Evolutionary conservation across 495 filamentous ascomycete species (phyloP).

Genomic region (Neurospora terricola): DNA sequence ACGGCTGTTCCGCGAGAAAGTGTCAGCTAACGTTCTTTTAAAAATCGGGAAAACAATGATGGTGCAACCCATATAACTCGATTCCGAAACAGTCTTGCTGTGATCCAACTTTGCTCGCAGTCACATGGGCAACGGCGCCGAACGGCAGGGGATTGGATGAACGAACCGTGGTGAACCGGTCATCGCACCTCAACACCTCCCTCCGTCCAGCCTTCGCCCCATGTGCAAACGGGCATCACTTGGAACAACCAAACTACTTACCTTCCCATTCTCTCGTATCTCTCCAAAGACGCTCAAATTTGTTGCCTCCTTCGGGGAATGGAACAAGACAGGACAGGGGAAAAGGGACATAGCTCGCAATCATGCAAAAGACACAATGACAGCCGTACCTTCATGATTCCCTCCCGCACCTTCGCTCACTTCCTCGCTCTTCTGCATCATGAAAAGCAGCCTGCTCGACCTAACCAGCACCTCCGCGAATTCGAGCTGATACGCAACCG

Average conservation of each 20-base stretch:
- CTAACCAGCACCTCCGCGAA: constrained; percentile 56
- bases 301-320: neutral
- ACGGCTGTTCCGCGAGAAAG: neutral
- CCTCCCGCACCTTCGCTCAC: constrained; percentile 27
- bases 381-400: constrained; percentile 1
- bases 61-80: neutral
- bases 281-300: neutral
- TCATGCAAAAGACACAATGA: neutral
- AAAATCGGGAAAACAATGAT: neutral
- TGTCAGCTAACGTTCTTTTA: neutral
- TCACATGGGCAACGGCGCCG: neutral
- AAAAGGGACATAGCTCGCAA: neutral
- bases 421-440: constrained; percentile 43
- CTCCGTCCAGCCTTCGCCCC: neutral
- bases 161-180: neutral
- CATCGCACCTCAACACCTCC: neutral
- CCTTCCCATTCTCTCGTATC: neutral
- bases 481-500: constrained; percentile 50
- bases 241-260: neutral
- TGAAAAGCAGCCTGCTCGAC: constrained; percentile 46
- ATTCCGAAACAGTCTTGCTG: neutral
- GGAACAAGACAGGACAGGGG: neutral
- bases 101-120: neutral
- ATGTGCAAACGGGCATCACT: neutral
- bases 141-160: neutral